Conservation (phyloP, 2,329 filamentous ascomycete genomes). For the Calonectria hawksworthii region DNA sequence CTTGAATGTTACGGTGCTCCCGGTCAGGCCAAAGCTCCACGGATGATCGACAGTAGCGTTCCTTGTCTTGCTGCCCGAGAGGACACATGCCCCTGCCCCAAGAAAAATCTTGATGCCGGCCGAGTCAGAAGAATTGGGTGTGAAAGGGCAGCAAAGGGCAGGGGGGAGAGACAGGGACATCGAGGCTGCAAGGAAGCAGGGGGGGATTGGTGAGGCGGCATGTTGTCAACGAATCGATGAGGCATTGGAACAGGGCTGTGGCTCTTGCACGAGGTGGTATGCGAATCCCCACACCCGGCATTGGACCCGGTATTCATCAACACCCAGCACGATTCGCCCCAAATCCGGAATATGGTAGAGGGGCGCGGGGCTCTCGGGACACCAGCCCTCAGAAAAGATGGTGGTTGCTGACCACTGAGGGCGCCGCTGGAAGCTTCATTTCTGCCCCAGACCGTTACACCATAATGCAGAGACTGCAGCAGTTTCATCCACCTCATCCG, state of each 20-base stretch:
- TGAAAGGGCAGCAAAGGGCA: constrained; percentile 15
- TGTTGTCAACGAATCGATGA: constrained; percentile 1
- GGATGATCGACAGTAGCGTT: constrained; percentile 48
- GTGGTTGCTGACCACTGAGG: constrained; percentile 20
- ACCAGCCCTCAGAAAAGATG: constrained; percentile 8
- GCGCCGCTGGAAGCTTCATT: constrained; percentile 19
- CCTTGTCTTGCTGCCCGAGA: constrained; percentile 15
- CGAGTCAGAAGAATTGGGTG: constrained; percentile 25
- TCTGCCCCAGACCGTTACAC: constrained; percentile 23
- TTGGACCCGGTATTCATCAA: constrained; percentile 17
- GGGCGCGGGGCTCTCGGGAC: not conserved
- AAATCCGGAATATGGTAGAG: constrained; percentile 14
- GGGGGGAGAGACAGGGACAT: constrained; percentile 12
- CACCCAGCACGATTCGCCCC: constrained; percentile 11
- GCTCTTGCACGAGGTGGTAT: constrained; percentile 12
- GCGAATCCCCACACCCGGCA: constrained; percentile 21
- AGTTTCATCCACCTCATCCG: constrained; percentile 28
- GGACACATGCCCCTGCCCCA: not conserved
- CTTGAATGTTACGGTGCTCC: constrained; percentile 22
- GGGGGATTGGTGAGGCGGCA: constrained; percentile 16
- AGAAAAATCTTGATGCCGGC: constrained; percentile 5
- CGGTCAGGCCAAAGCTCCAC: constrained; percentile 35
- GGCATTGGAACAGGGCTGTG: constrained; percentile 1
- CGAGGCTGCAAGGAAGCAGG: constrained; percentile 6
- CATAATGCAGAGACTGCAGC: constrained; percentile 11